Evolutionary conservation across 768 basidiomycete species (phyloP), one percentile per base, ranked within the genome.

Genomic region (Calocybe cyanea): DNA sequence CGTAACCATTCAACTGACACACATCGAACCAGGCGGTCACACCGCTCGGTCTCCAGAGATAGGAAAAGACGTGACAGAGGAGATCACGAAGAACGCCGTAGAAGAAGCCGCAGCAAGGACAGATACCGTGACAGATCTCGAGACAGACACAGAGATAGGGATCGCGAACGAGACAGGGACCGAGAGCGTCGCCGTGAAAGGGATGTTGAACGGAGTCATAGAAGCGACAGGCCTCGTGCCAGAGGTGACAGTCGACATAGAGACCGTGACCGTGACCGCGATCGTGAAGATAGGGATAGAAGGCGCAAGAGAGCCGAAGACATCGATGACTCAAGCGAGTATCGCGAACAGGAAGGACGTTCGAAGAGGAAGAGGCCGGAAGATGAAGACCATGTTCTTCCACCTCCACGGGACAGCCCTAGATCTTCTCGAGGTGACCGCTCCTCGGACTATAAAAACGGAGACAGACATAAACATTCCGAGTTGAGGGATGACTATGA

Each of bases 1-100:
- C 81, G 85, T 55, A 84, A 84, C 60, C 78, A 80, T 62, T 88
- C 87, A 2, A 81, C 81, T 30, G 87, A 88, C 61, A 90, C 87
- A 8, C 79, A 81, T 54, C 80, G 78, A 35, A 88, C 86, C 17
- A 76, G 72, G 54, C 76, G 77, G 48, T 89, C 87, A 38, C 85
- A 87, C 56, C 74, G 80, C 50, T 91, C 89, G 8, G 69, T 67
- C 42, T 90, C 88, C 18, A 72, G 78, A 55, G 86, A 85, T 41
- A 75, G 71, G 55, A 70, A 73, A 44, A 73, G 77, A 17, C 71
- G 78, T 28, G 73, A 75, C 25, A 71, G 70, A 49, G 70, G 56
- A 43, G 78, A 85, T 3, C 69, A 78, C 36, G 76, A 80, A 21
- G 83, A 86, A 41, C 78, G 79, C 50, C 80, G 76, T 50, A 76